Evolutionary conservation across 129 eudicot genomes (phyloP), one percentile per base, ranked within the genome.

Genomic region (Chrysanthemum lavandulifolium): DNA sequence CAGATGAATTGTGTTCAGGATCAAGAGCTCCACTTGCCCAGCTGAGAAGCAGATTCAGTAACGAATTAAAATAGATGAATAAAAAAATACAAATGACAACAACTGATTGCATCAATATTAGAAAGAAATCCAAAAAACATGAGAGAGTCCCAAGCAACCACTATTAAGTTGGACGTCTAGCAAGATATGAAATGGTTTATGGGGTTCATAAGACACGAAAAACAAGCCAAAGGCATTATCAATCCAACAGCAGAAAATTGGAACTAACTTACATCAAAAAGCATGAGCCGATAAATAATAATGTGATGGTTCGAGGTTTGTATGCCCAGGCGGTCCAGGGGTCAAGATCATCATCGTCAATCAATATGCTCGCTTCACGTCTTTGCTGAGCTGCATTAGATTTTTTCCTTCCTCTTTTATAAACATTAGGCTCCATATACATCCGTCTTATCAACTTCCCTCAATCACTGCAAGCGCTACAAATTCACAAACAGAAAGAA

Each of bases 261-360:
- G 8, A 2, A 7, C 18, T 54, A 63, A 88, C 98, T 86, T 83
- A 95, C 99, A 95, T 89, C 13, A 95, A 87, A 76, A 91, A 61
- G 67, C 97, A 88, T 75, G 97, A 91, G 74, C 99, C 99, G 55
- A 86, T 73, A 71, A 91, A 82, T 74, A 95, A 83, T 71, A 91
- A 78, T n/a, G 99, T 85, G 68, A 95, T 80, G 33, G 99, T 95
- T 33, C 85, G 99, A 81, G 99, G 99, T 79, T 82, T 95, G 76
- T 95, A 90, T 6, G 97, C 97, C 97, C 96, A 95, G 3, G 97
- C 94, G 40, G 99, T 95, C 99, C 99, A 95, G 13, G 99, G 99
- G 78, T 95, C 99, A 80, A 87, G 82, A 73, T 94, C 97, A 72
- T 83, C 92, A 78, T 90, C 94, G 64, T 69, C 65, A 69, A 40